A percentile compares a stretch with the other conserved stretches of the same genome.
phyloP scores from a whole-genome alignment of 2,329 filamentous ascomycete species.

The Lecanicillium sp. region DNA sequence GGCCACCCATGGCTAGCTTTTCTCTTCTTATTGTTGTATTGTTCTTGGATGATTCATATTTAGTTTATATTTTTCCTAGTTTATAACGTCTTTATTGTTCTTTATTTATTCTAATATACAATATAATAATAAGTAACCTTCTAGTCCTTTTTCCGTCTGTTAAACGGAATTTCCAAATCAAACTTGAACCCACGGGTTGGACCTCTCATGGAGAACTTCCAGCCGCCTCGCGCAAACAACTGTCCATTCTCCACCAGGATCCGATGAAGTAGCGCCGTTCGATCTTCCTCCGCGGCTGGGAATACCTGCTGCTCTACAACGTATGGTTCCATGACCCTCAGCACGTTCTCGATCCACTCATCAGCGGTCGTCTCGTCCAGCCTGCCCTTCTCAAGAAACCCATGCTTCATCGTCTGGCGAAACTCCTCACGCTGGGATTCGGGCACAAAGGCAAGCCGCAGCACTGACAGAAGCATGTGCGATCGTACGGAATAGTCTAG shows the following conservation, averaged over 20 bases:
- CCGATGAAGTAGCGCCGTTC: not conserved
- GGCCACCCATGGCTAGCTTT: too few species aligned
- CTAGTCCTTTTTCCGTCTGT: not conserved
- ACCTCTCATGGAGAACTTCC: not conserved
- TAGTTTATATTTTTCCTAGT: too few species aligned
- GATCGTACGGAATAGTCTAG: constrained; percentile 16
- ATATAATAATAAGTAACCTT: too few species aligned
- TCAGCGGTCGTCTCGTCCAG: not conserved
- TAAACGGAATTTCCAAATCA: not conserved
- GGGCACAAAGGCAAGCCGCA: constrained; percentile 11
- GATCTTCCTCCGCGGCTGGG: not conserved
- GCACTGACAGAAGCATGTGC: constrained; percentile 16
- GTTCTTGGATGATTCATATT: too few species aligned
- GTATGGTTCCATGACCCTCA: constrained; percentile 1
- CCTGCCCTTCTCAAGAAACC: not conserved
- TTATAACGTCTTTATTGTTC: too few species aligned
- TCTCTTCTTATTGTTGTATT: too few species aligned
- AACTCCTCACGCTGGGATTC: not conserved
- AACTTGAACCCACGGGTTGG: constrained; percentile 2
- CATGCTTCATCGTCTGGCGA: not conserved
- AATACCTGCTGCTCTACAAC: not conserved
- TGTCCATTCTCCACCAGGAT: constrained; percentile 2
- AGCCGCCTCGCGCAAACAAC: constrained; percentile 4
- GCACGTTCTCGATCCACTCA: constrained; percentile 1
- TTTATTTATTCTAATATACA: too few species aligned